Base-by-base conservation (phyloP, 176 grass and related monocot genomes). In the Rhynchospora tenuis region DNA sequence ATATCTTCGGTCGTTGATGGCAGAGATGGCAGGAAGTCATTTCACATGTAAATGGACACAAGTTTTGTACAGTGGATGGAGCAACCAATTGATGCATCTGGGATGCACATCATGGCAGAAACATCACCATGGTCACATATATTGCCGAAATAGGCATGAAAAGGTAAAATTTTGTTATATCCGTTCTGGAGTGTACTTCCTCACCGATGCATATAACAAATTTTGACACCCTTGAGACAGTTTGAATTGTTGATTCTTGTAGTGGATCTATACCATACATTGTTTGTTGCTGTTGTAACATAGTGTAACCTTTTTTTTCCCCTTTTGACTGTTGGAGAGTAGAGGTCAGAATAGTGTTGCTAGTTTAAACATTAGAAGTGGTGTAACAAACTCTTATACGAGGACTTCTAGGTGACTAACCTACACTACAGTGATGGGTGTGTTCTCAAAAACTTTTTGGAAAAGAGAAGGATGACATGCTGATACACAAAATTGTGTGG, bases 201-300 rank as follows among this genome's bases (percentile, higher is more conserved):
- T 54, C 5, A 75, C 22, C 47, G 6, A 16, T 74, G 7, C 72
- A 15, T 28, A 75, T 47, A 75, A 28, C 47, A 75, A 75, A 27
- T 54, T 54, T 75, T 77, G 48, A 77, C 67, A 71, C 45, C 67
- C 73, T 19, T 55, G 48, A 54, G 13, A 55, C 24, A 28, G 73
- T 31, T 56, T 56, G 55, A 77, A 55, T 9, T 16, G 15, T 31
- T 54, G 50, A 33, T 56, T 77, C 6, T 29, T 76, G 50, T 56
- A 29, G 50, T 56, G 47, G 26, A 56, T 77, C 50, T 9, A 29
- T 28, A 20, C 46, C 47, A 28, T 54, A 77, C 50, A 76, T 76
- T 76, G 51, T 55, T 76, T 76, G 14, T 76, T 74, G 70, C 16
- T 70, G 67, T 77, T 77, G 26, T 54, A 77, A 54, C 73, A 77